Conservation (phyloP, 2,329 filamentous ascomycete species). For the Paramyrothecium sp. region DNA sequence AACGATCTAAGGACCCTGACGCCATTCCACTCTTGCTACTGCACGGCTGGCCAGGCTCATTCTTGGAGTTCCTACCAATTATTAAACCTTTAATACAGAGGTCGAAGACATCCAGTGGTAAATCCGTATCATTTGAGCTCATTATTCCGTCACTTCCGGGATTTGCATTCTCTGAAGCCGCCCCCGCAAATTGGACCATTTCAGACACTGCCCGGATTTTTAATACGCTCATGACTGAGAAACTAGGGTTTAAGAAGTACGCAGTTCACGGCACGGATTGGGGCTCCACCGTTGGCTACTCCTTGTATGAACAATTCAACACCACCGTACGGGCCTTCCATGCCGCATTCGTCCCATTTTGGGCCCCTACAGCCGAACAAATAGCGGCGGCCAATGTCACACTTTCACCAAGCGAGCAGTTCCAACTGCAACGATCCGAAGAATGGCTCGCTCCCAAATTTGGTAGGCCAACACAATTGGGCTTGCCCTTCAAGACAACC, state of each 20-base stretch:
- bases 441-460: constrained; percentile 3
- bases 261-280: constrained; percentile 16
- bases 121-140: constrained; percentile 9
- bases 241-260: constrained; percentile 32
- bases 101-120: neutral
- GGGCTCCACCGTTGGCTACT: constrained; percentile 9
- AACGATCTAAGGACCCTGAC: constrained; percentile 8
- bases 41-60: constrained; percentile 44
- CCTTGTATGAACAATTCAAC: constrained; percentile 10
- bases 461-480: constrained; percentile 41
- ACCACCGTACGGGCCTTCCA: constrained; percentile 10
- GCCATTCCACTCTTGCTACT: constrained; percentile 38
- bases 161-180: constrained; percentile 30
- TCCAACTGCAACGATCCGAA: constrained; percentile 2
- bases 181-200: constrained; percentile 29
- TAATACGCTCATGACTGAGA: constrained; percentile 31
- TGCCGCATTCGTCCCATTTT: constrained; percentile 13
- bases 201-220: constrained; percentile 34
- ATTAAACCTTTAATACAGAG: constrained; percentile 1
- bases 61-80: constrained; percentile 36
- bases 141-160: constrained; percentile 35
- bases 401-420: constrained; percentile 3
- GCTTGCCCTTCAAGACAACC: constrained; percentile 33
- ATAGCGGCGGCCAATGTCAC: constrained; percentile 6
- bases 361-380: constrained; percentile 1